Evolutionary conservation across 2,329 filamentous ascomycete species (phyloP), one percentile per base, ranked within the genome.

Genomic region (Hymenoscyphus repandus): DNA sequence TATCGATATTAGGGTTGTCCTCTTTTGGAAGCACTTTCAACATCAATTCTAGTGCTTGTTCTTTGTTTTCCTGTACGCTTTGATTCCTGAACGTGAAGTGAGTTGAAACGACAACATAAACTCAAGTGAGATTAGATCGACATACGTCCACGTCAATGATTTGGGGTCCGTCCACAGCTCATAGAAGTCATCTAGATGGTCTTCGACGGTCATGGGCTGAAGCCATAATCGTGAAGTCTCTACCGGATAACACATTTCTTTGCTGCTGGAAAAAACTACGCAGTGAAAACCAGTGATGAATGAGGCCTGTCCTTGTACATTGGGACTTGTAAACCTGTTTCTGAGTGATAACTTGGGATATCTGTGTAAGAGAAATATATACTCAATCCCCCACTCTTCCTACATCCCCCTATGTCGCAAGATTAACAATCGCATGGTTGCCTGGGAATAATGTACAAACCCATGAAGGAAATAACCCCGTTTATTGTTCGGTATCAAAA

Each of bases 171-270:
- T 51, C 58, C 58, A 62, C 6, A 62, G n/a, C 6, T 55, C 51
- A 17, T 51, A 51, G 12, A 59, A 63, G 41, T 55, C 57, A 7
- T 55, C 41, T 0, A 61, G 42, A 47, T 63, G 61, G 2, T 54
- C 49, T 10, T 53, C 51, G 1, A 54, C 17, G 9, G 15, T 46
- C 11, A 62, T 17, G 1, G 36, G 50, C 32, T 57, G 49, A 2
- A 62, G 53, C 33, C 51, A 53, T 6, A 61, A 42, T 3, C 56
- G 38, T 7, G 49, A 52, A 13, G 53, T 54, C 22, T 44, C 38
- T 27, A 36, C n/a, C 0, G 44, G 15, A 10, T 37, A 37, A 5
- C 15, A 38, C 44, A 46, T 46, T n/a, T 4, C 22, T 27, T n/a
- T 27, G 22, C 22, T 27, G 22, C 22, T 27, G 22, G 22, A 27